Evolutionary conservation across 2,329 filamentous ascomycete species (phyloP), one percentile per base, ranked within the genome.

Genomic region (Arthrinium phaeospermum): DNA sequence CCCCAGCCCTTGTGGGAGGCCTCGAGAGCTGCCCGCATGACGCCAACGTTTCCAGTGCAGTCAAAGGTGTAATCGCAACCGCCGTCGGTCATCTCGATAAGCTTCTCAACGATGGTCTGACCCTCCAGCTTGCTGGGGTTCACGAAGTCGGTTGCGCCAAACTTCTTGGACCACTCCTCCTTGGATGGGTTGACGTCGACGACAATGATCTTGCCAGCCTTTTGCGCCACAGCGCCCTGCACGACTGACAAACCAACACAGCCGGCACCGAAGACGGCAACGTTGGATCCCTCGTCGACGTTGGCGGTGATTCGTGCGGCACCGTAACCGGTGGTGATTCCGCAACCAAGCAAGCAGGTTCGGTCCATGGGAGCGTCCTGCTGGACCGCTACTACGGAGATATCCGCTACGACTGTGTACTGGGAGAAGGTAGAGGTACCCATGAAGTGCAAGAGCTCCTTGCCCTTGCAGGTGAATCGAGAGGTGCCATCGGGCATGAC

Each of bases 1-100:
- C 96, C 96, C 96, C 96, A 99, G 68, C 96, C 96, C 91, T 99
- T 99, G 89, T 99, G 96, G 88, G 95, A 98, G 68, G 96, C 95
- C 87, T 99, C 96, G 73, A 99, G 91, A 53, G 96, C 96, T 70
- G 94, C 93, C 75, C 96, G 90, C 96, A 81, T 99, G 71, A 99
- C 96, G 77, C 91, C 90, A 70, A 98, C 95, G 80, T 98, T 98
- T 73, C 96, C 96, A 8, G 96, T 99, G 89, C 96, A 98, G 87
- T 99, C 96, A 82, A 99, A 99, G 69, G 96, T 99, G 88, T 98
- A 98, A 87, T 99, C 96, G 82, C 95, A 97, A 70, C 96, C 96
- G 76, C 96, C 96, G 80, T 98, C 96, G 1, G 96, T 99, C 93
- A 98, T 95, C 85, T 98, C 96, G 77, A 98, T 91, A 75, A 99